A percentile compares a stretch with the other conserved stretches of the same genome.
Conservation (phyloP, 805 yeast genomes). For the Grigorovia transvaalensis region DNA sequence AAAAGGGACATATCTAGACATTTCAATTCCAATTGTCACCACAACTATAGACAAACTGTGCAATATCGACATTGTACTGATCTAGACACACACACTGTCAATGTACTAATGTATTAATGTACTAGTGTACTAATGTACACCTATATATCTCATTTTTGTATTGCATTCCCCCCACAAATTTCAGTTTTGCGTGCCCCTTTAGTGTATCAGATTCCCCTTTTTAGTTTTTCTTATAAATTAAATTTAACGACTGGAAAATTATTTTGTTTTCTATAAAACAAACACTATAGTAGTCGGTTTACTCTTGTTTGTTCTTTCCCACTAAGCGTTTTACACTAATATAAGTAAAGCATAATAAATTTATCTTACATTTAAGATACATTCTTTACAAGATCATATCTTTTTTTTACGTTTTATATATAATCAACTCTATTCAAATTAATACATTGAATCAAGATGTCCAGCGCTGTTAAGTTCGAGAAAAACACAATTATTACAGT, state of each 20-base stretch:
- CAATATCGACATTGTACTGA: background rate
- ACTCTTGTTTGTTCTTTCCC: too few relatives aligned
- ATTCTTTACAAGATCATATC: too few relatives aligned
- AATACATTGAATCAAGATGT: background rate
- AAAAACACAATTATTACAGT: slow-evolving; percentile 67
- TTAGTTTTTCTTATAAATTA: background rate
- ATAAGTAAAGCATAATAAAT: too few relatives aligned
- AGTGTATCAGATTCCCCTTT: background rate
- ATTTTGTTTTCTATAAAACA: background rate
- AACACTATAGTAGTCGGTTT: background rate
- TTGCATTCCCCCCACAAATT: background rate
- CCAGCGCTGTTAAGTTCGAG: slow-evolving; percentile 34
- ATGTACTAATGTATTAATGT: too few relatives aligned
- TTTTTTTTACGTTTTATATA: too few relatives aligned
- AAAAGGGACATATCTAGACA: too few relatives aligned
- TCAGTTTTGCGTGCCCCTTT: background rate
- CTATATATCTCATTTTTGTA: background rate
- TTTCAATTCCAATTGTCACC: too few relatives aligned
- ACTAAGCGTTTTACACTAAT: too few relatives aligned
- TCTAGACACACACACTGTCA: background rate
- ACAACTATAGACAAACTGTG: background rate
- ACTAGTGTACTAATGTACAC: background rate
- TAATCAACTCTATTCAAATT: too few relatives aligned
- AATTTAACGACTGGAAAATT: background rate
- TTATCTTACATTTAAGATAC: too few relatives aligned